phyloP scores from a whole-genome alignment of 2,329 filamentous ascomycete genomes.

The Hymenoscyphus fraxineus region DNA sequence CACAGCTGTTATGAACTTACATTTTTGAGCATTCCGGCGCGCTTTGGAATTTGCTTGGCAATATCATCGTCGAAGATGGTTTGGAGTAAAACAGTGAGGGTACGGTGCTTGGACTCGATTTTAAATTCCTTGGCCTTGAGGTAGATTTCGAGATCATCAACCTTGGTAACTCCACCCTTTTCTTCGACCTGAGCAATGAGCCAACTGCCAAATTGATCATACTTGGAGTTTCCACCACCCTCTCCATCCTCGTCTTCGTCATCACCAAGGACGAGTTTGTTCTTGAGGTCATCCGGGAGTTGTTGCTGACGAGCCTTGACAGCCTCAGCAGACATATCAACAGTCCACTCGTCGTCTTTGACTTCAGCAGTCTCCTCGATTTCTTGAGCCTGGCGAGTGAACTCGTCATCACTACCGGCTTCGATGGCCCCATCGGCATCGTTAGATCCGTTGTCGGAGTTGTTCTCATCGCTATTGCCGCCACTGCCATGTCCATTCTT shows the following conservation, averaged over 20 bases:
- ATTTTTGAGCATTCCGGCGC: conserved; percentile 85
- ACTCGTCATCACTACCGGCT: conserved; percentile 85
- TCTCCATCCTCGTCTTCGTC: conserved; percentile 80
- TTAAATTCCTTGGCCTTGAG: conserved; percentile 95
- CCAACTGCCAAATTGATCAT: conserved; percentile 92
- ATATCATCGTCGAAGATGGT: conserved; percentile 92
- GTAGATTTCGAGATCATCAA: conserved; percentile 89
- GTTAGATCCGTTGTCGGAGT: conserved; percentile 53
- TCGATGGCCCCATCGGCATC: conserved; percentile 55
- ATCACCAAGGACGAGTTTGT: conserved; percentile 78
- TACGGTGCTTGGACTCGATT: conserved; percentile 92
- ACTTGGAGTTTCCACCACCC: conserved; percentile 68
- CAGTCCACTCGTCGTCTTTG: conserved; percentile 90
- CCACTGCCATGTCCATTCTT: conserved; percentile 50
- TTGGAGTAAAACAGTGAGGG: conserved; percentile 85
- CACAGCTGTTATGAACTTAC: conserved; percentile 42
- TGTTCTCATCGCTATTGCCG: conserved; percentile 56
- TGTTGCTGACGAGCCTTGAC: conserved; percentile 91
- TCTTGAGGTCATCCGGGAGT: conserved; percentile 92
- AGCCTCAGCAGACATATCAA: conserved; percentile 93
- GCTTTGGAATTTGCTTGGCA: conserved; percentile 78
- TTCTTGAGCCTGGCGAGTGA: conserved; percentile 71
- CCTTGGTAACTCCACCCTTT: conserved; percentile 70
- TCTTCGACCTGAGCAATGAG: conserved; percentile 70
- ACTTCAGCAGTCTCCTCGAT: conserved; percentile 65